A percentile compares a stretch with the other conserved stretches of the same genome.
Conservation (phyloP, 208 protist genomes). For the Wallacemonas sp. region DNA sequence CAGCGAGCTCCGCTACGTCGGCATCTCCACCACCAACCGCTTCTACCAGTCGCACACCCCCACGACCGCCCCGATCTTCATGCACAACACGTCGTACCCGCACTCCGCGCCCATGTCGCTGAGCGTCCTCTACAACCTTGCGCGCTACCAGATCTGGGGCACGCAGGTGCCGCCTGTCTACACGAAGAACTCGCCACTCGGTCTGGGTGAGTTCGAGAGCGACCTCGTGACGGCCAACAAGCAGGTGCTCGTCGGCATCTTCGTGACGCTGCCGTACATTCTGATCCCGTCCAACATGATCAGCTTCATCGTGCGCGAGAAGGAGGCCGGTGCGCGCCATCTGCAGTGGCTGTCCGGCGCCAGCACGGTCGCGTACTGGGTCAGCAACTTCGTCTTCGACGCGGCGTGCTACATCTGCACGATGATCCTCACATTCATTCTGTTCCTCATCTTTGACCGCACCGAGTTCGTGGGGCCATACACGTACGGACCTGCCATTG, state of each 20-base stretch:
- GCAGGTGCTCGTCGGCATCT: conserved; percentile 71
- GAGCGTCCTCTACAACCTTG: conserved; percentile 57
- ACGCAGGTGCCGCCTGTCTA: conserved; percentile 22
- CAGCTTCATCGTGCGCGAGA: conserved; percentile 79
- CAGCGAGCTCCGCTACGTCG: conserved; percentile 42
- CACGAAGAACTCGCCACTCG: conserved; percentile 66
- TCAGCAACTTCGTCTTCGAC: conserved; percentile 81
- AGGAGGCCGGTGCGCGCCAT: conserved; percentile 69
- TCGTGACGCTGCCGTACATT: conserved; percentile 80
- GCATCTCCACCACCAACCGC: conserved; percentile 35
- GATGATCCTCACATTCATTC: conserved; percentile 52
- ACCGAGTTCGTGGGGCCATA: conserved; percentile 67
- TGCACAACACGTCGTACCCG: conserved; percentile 62
- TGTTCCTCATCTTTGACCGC: conserved; percentile 72
- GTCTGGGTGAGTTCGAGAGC: conserved; percentile 57
- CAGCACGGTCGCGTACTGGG: conserved; percentile 71
- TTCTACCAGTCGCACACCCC: conserved; percentile 28
- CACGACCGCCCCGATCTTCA: conserved; percentile 27
- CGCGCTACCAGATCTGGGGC: conserved; percentile 49
- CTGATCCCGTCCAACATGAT: conserved; percentile 83
- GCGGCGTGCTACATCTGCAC: conserved; percentile 62
- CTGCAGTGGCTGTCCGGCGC: conserved; percentile 85
- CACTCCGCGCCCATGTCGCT: conserved; percentile 66
- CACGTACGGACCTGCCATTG: conserved; percentile 44
- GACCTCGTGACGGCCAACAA: conserved; percentile 48